These are phyloP conservation scores for Boletus huronensis DNA, from an alignment of 768 basidiomycete genomes.

Conservation along the genomic window DNA sequence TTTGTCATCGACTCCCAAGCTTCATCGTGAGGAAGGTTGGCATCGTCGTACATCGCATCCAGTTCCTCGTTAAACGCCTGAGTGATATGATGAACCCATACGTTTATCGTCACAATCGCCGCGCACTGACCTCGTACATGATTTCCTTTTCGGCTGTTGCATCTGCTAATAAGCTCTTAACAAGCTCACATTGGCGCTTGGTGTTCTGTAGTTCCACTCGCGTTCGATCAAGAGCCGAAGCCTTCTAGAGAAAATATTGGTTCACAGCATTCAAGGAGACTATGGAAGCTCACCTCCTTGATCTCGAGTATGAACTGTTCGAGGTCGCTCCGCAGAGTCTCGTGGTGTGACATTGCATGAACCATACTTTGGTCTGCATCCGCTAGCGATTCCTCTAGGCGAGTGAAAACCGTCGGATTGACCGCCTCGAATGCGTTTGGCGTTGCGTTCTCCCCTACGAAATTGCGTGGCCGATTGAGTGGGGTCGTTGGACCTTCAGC, in stretches of 20 bases:
- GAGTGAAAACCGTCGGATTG: slow-evolving; percentile 9
- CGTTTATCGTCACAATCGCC: neutral
- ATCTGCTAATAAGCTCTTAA: slow-evolving; percentile 74
- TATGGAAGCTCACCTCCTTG: slow-evolving; percentile 48
- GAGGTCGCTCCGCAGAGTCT: slow-evolving; percentile 51
- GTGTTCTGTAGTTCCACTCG: slow-evolving; percentile 63
- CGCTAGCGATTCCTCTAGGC: slow-evolving; percentile 48
- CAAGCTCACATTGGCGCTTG: slow-evolving; percentile 72
- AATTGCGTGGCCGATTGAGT: slow-evolving; percentile 43
- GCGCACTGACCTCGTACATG: slow-evolving; percentile 77
- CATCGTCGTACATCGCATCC: slow-evolving; percentile 86
- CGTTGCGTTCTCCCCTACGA: slow-evolving; percentile 20
- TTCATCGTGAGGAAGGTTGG: slow-evolving; percentile 75
- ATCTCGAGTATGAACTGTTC: slow-evolving; percentile 47
- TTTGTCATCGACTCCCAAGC: slow-evolving; percentile 76
- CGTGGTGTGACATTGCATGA: slow-evolving; percentile 51
- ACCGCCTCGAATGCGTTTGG: slow-evolving; percentile 19
- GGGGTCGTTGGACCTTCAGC: slow-evolving; percentile 44
- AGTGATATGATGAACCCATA: neutral
- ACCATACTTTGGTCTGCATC: slow-evolving; percentile 59
- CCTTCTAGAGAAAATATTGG: slow-evolving; percentile 42
- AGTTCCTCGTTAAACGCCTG: slow-evolving; percentile 95
- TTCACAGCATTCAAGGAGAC: neutral
- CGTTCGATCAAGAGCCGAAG: slow-evolving; percentile 57
- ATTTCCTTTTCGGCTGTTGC: slow-evolving; percentile 86